These are phyloP conservation scores for Hypomyces perniciosus DNA, from an alignment of 2,329 filamentous ascomycete species.

Conservation along the genomic window DNA sequence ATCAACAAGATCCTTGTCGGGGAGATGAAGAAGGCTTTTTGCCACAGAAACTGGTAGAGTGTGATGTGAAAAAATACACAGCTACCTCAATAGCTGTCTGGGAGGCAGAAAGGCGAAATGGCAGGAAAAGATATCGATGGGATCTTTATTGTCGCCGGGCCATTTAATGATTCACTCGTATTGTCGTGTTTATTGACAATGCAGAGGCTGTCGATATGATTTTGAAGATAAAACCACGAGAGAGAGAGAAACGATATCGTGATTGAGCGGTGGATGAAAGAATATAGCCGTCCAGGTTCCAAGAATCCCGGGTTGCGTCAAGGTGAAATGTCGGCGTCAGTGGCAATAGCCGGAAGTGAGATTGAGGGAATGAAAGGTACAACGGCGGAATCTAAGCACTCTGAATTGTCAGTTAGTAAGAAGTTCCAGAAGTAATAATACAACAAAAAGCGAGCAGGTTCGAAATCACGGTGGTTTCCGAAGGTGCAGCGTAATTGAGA, in stretches of 20 bases:
- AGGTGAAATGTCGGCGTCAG: constrained; percentile 5
- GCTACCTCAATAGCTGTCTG: constrained; percentile 3
- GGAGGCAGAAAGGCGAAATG: constrained; percentile 10
- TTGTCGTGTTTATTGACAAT: constrained; percentile 18
- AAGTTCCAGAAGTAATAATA: not conserved
- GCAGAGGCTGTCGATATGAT: constrained; percentile 3
- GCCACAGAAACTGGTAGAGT: constrained; percentile 15
- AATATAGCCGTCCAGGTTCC: constrained; percentile 7
- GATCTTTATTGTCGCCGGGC: constrained; percentile 24
- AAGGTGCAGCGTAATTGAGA: no score
- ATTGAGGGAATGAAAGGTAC: constrained; percentile 2
- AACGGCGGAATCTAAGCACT: constrained; percentile 2
- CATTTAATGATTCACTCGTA: constrained; percentile 27
- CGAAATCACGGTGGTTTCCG: no score
- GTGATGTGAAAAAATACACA: constrained; percentile 4
- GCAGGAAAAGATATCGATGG: constrained; percentile 11
- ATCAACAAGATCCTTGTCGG: constrained; percentile 36
- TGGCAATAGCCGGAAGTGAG: constrained; percentile 1
- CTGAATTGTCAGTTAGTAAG: not conserved
- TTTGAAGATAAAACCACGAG: not conserved
- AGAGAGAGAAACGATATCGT: constrained; percentile 14
- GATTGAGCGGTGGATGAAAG: constrained; percentile 11
- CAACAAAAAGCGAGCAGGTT: no score
- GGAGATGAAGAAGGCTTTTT: constrained; percentile 14
- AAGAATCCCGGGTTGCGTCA: constrained; percentile 5